Evolutionary conservation across 1,284 basidiomycete species (phyloP).

Genomic region (Ustilago esculenta): DNA sequence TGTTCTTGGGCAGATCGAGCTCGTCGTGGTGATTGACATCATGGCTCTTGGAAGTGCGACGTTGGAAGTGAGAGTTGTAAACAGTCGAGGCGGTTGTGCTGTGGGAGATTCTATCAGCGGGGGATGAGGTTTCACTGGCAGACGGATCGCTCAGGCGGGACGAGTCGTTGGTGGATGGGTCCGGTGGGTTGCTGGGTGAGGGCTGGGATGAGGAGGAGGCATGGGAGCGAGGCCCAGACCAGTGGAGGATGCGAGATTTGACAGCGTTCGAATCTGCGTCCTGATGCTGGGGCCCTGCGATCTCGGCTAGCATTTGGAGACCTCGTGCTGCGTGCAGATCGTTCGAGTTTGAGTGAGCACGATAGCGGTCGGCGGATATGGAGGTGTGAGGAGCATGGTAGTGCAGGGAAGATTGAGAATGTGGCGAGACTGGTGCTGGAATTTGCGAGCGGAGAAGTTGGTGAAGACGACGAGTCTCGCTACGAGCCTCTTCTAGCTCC

Average conservation of each 20-base stretch:
- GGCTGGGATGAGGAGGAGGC: slow-evolving; percentile 12
- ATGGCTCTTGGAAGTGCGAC: neutral
- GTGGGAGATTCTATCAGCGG: slow-evolving; percentile 1
- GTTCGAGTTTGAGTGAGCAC: slow-evolving; percentile 11
- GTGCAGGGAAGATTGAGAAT: neutral
- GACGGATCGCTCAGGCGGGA: neutral
- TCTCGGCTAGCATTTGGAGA: slow-evolving; percentile 46
- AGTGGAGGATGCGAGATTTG: slow-evolving; percentile 33
- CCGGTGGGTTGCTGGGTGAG: neutral
- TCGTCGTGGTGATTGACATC: slow-evolving; percentile 2
- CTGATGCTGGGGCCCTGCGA: slow-evolving; percentile 37
- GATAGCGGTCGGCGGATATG: neutral
- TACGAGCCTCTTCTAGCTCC: slow-evolving; percentile 21
- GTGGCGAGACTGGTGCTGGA: slow-evolving; percentile 2
- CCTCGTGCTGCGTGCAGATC: slow-evolving; percentile 38
- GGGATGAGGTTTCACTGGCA: slow-evolving; percentile 1
- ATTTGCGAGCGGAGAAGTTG: slow-evolving; percentile 15
- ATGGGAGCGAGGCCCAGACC: slow-evolving; percentile 19
- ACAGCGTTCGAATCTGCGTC: slow-evolving; percentile 30
- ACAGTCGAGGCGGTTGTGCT: neutral
- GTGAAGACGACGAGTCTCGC: slow-evolving; percentile 23
- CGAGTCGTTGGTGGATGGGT: neutral
- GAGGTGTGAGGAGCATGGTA: slow-evolving; percentile 1
- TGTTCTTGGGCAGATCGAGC: slow-evolving; percentile 24
- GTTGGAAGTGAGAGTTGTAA: slow-evolving; percentile 9